Conservation (phyloP, 2,329 filamentous ascomycete genomes). For the Microcyclospora tardicrescens region DNA sequence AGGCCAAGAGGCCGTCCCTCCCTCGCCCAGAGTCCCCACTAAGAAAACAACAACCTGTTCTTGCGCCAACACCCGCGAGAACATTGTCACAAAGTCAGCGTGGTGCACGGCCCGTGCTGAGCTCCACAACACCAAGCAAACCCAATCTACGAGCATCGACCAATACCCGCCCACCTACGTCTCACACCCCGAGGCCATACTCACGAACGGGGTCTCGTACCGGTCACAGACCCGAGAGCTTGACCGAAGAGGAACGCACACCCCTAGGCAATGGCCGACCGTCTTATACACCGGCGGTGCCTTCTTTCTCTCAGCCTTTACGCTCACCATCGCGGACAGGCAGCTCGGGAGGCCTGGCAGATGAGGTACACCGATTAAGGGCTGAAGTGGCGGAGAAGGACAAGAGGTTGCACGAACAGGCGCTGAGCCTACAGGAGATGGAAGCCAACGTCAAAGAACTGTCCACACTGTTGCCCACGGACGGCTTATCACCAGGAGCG, state of each 20-base stretch:
- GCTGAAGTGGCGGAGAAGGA: slow-evolving; percentile 72
- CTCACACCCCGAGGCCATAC: slow-evolving; percentile 30
- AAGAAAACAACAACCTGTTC: slow-evolving; percentile 46
- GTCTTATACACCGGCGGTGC: slow-evolving; percentile 26
- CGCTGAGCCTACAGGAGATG: slow-evolving; percentile 73
- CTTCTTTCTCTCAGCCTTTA: slow-evolving; percentile 20
- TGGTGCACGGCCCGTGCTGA: slow-evolving; percentile 35
- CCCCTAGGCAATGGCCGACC: slow-evolving; percentile 26
- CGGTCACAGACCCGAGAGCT: slow-evolving; percentile 29
- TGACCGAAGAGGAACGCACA: slow-evolving; percentile 24
- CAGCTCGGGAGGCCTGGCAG: slow-evolving; percentile 33
- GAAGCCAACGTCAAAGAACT: slow-evolving; percentile 76
- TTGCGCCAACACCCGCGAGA: slow-evolving; percentile 45
- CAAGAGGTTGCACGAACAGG: slow-evolving; percentile 77
- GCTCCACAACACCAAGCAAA: slow-evolving; percentile 15
- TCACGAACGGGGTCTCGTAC: slow-evolving; percentile 35
- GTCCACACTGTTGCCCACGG: slow-evolving; percentile 52
- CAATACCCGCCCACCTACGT: slow-evolving; percentile 33
- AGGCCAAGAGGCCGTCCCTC: slow-evolving; percentile 62
- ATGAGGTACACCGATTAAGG: slow-evolving; percentile 61
- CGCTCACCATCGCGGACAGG: slow-evolving; percentile 26
- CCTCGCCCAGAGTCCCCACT: slow-evolving; percentile 78
- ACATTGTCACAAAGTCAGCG: slow-evolving; percentile 40
- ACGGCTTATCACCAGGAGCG: slow-evolving; percentile 34
- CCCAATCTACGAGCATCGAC: slow-evolving; percentile 34